phyloP scores from a whole-genome alignment of 495 filamentous ascomycete species.

The Xylaria cubensis region DNA sequence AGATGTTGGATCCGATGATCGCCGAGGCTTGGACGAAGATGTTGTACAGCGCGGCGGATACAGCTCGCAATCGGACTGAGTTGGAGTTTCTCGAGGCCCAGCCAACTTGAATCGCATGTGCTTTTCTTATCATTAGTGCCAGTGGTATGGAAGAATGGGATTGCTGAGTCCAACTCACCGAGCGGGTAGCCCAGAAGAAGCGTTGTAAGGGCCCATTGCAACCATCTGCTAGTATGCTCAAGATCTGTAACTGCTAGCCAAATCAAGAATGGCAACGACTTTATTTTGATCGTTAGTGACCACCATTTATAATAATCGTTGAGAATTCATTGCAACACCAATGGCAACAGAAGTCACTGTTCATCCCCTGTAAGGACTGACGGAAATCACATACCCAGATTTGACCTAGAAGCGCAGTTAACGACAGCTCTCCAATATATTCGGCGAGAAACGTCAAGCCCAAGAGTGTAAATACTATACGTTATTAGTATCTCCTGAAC shows the following conservation, averaged over 20 bases:
- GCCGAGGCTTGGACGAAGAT: slow-evolving; percentile 72
- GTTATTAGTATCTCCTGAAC: neutral
- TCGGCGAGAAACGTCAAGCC: slow-evolving; percentile 14
- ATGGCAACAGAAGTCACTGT: neutral
- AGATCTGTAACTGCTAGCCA: slow-evolving; percentile 56
- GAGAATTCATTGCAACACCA: neutral
- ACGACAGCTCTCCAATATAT: slow-evolving; percentile 24
- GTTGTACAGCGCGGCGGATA: slow-evolving; percentile 67
- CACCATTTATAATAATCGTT: neutral
- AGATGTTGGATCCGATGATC: slow-evolving; percentile 70
- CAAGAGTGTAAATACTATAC: neutral
- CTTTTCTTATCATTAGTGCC: slow-evolving; percentile 22
- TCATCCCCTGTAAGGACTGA: neutral
- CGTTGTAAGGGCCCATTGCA: slow-evolving; percentile 60
- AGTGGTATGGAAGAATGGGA: neutral
- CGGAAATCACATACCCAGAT: slow-evolving; percentile 32
- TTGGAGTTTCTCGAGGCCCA: slow-evolving; percentile 60
- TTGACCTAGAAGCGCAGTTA: slow-evolving; percentile 31
- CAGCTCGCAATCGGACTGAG: slow-evolving; percentile 61
- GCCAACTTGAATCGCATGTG: slow-evolving; percentile 50
- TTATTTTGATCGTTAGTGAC: neutral
- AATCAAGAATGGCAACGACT: slow-evolving; percentile 56
- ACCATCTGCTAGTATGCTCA: slow-evolving; percentile 54
- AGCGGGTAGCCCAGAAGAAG: slow-evolving; percentile 64
- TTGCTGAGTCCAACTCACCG: slow-evolving; percentile 45